A percentile compares a stretch with the other conserved stretches of the same genome.
Conservation (phyloP, 1,284 basidiomycete species). For the Cryptococcus sp. region DNA sequence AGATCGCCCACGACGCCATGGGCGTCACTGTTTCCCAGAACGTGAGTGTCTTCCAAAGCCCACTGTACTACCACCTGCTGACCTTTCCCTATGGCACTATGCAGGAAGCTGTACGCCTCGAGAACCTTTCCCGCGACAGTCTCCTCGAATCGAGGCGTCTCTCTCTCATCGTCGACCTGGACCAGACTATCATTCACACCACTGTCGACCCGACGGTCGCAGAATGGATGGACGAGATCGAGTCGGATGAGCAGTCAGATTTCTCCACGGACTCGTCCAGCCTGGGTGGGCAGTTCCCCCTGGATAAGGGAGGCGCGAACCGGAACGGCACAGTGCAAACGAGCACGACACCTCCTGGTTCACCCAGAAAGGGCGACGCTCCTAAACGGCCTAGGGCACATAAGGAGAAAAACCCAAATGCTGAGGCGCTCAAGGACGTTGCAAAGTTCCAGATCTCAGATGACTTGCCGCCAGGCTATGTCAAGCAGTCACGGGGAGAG, state of each 20-base stretch:
- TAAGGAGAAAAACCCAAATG: conserved; percentile 43
- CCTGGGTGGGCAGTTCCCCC: too few species aligned
- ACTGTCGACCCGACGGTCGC: conserved; percentile 98
- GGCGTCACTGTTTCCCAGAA: conserved; percentile 51
- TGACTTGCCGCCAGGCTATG: conserved; percentile 51
- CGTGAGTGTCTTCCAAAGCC: conserved; percentile 21
- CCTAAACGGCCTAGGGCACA: conserved; percentile 12
- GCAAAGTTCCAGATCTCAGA: conserved; percentile 75
- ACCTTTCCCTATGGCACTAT: conserved; percentile 55
- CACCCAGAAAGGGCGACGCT: conserved; percentile 6
- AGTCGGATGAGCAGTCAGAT: conserved; percentile 51
- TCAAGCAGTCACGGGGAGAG: conserved; percentile 30
- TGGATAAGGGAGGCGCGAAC: conserved; percentile 36
- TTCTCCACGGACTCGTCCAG: conserved; percentile 22
- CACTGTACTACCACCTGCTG: conserved; percentile 1
- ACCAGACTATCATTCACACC: conserved; percentile 98
- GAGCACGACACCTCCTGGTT: conserved; percentile 20
- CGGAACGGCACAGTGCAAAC: not conserved
- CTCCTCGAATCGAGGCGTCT: conserved; percentile 75
- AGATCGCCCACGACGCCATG: conserved; percentile 48
- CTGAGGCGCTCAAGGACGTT: conserved; percentile 68
- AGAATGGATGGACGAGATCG: conserved; percentile 87
- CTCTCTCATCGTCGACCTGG: conserved; percentile 94
- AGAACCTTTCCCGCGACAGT: conserved; percentile 71
- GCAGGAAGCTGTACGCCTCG: conserved; percentile 84